Conservation (phyloP, 73 alveolate genomes). For the Tetrahymena thermophila region DNA sequence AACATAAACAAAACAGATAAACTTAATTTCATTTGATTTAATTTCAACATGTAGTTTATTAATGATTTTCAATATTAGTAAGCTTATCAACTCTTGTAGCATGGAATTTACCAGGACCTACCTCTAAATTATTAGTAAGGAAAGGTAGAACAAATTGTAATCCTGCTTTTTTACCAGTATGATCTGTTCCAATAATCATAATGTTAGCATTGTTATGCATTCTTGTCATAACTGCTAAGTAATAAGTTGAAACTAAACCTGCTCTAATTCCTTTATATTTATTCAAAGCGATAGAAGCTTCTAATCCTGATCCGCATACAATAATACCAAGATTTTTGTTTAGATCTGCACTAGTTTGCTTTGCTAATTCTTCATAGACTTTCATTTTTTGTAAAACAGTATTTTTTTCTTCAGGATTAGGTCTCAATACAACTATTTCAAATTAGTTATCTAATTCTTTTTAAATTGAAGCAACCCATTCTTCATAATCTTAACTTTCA, state of each 20-base stretch:
- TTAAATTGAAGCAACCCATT: background rate
- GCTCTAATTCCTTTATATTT: background rate
- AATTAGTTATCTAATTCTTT: background rate
- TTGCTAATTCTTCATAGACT: background rate
- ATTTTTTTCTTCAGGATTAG: background rate
- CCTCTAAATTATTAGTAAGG: background rate
- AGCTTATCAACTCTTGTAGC: background rate
- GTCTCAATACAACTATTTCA: background rate
- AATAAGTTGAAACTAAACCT: background rate
- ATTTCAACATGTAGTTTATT: background rate
- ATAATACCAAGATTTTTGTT: background rate
- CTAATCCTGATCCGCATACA: background rate
- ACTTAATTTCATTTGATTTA: background rate
- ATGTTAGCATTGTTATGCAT: background rate
- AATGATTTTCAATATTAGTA: background rate
- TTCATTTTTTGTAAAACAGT: background rate
- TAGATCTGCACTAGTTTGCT: background rate
- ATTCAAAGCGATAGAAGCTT: background rate
- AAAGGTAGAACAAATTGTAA: background rate
- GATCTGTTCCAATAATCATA: background rate
- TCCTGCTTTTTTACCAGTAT: background rate
- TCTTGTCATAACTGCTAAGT: background rate
- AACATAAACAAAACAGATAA: background rate
- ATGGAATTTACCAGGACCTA: background rate
- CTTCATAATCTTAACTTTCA: background rate